Conservation (phyloP, 2,329 filamentous ascomycete genomes). For the Calonectria crousiana region DNA sequence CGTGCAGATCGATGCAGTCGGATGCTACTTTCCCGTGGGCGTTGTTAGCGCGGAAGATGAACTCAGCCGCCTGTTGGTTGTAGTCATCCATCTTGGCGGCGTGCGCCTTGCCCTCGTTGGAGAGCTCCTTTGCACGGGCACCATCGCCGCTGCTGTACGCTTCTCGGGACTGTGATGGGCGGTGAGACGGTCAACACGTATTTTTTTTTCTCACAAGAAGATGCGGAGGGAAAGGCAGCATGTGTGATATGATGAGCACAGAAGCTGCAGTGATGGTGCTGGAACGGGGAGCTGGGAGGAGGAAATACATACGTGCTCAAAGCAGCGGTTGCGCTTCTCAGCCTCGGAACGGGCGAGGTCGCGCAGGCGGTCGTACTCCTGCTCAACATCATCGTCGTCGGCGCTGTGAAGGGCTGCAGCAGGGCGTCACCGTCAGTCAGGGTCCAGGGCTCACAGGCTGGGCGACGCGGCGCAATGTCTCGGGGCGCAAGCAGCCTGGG, state of each 20-base stretch:
- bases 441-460: conserved; percentile 21
- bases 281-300: neutral
- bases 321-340: conserved; percentile 81
- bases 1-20: conserved; percentile 95
- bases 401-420: conserved; percentile 81
- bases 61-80: conserved; percentile 92
- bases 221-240: neutral
- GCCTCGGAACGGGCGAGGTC: conserved; percentile 86
- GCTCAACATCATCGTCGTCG: conserved; percentile 76
- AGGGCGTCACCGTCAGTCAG: conserved; percentile 27
- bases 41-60: conserved; percentile 97
- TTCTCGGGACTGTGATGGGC: conserved; percentile 69
- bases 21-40: conserved; percentile 77
- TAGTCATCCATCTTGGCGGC: conserved; percentile 87
- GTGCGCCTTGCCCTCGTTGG: conserved; percentile 87
- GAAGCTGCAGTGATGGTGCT: neutral
- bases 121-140: conserved; percentile 83
- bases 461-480: conserved; percentile 26
- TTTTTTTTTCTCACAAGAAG: neutral
- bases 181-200: conserved; percentile 26
- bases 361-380: conserved; percentile 92
- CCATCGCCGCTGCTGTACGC: conserved; percentile 89
- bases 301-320: conserved; percentile 70
- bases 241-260: neutral
- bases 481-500: conserved; percentile 18